Base-by-base conservation (phyloP, 352 stramenopile genomes). In the Globisporangium mamillatum region DNA sequence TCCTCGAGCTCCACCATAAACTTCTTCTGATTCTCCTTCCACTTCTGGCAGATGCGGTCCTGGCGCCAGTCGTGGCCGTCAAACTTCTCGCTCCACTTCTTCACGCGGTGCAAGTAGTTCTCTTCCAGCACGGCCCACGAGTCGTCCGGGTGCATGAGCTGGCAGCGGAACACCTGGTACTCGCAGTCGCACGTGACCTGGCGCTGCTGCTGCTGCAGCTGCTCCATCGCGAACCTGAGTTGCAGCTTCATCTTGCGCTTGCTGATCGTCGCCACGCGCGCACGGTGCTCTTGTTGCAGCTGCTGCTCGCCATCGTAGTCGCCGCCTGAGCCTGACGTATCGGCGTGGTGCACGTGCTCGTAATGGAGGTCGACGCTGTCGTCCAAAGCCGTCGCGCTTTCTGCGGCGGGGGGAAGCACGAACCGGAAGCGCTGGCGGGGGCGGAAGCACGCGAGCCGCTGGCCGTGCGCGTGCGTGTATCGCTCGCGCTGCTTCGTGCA, bases 1-100 rank as follows among this genome's bases (percentile, higher is more conserved):
- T 46, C 50, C 10, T 46, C 50, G 22, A 8, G 36, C 46, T 72
- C 72, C n/a, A 73, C 54, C n/a, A 62, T 54, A 55, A 88, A 81
- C 34, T 78, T 79, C 52, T 85, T 76, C 64, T 92, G 82, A 60
- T 90, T 82, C 57, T 90, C 82, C 53, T 80, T 79, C 84, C 84
- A 91, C 69, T 90, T 90, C 62, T 91, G 82, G 60, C 84, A 84
- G 55, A 91, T 75, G 41, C 77, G 75, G 32, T 77, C 69, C 8
- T 80, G 72, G 46, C 74, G 66, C 84, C 84, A 92, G 63, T 91
- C 81, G 25, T 78, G 78, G 0, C 66, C 68, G 8, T 75, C 68
- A 55, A 89, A 92, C 64, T 80, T 82, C 48, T 92, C 80, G 55
- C 63, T 62, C 82, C 82, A 92, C 53, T 89, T 91, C 38, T 58